Conservation (phyloP, 805 yeast genomes). For the Wickerhamiella sorbophila region DNA sequence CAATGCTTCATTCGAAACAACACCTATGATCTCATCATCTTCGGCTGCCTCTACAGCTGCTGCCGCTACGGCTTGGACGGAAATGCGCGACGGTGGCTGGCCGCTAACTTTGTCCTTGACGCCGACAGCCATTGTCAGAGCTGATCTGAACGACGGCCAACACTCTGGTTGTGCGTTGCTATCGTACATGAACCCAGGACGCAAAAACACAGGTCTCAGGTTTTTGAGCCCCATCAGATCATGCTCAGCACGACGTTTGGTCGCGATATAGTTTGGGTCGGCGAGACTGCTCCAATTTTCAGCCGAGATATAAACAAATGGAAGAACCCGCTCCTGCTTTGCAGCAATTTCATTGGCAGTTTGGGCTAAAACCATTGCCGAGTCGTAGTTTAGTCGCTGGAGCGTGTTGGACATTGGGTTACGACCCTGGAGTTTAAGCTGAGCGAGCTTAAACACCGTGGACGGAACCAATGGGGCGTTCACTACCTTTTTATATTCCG, state of each 20-base stretch:
- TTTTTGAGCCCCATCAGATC: constrained; percentile 29
- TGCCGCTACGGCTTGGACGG: constrained; percentile 49
- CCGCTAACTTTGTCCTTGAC: constrained; percentile 33
- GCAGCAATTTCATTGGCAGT: constrained; percentile 21
- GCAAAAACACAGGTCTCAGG: constrained; percentile 46
- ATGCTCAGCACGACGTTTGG: constrained; percentile 66
- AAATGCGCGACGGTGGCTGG: constrained; percentile 28
- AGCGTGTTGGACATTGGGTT: constrained; percentile 41
- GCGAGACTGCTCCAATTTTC: constrained; percentile 54
- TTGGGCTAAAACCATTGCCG: constrained; percentile 52
- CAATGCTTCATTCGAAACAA: constrained; percentile 39
- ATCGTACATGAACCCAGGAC: constrained; percentile 82
- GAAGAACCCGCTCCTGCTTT: constrained; percentile 4
- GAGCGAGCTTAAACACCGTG: constrained; percentile 7
- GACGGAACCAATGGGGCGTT: constrained; percentile 9
- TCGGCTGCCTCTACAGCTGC: constrained; percentile 41
- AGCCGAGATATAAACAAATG: constrained; percentile 70
- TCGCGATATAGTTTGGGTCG: constrained; percentile 55
- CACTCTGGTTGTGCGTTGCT: constrained; percentile 19
- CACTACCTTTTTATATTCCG: constrained; percentile 44
- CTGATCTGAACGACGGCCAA: constrained; percentile 25
- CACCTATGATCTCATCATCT: constrained; percentile 39
- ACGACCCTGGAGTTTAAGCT: constrained; percentile 29
- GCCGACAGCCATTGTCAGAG: constrained; percentile 32
- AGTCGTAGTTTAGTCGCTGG: constrained; percentile 51